Percentiles rank a stretch among this genome's conserved stretches.
Conservation (phyloP, 1,284 basidiomycete genomes). For the Ceratobasidium sp. region DNA sequence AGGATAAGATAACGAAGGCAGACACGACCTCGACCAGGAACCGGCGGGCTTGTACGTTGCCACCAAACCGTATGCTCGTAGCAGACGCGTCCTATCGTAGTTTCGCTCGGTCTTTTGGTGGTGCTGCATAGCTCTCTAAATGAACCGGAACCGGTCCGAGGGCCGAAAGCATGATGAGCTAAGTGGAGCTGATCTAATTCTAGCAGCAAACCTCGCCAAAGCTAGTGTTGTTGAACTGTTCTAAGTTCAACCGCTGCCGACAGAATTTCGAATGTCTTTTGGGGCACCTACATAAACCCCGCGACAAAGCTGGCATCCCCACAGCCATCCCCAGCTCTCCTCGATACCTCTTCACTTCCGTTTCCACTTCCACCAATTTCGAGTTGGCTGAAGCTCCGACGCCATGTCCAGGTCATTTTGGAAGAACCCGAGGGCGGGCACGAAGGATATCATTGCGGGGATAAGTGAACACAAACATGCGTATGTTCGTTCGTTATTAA, state of each 20-base stretch:
- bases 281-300: constrained; percentile 41
- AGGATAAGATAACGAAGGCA: background rate
- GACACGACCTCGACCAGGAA: background rate
- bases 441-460: constrained; percentile 29
- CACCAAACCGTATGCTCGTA: background rate
- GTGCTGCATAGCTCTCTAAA: background rate
- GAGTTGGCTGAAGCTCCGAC: background rate
- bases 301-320: constrained; percentile 8
- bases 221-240: constrained; percentile 2
- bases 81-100: background rate
- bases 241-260: constrained; percentile 25
- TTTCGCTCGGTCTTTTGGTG: background rate
- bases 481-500: constrained; percentile 11
- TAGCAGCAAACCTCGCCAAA: constrained; percentile 10
- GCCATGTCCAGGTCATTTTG: constrained; percentile 42
- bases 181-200: constrained; percentile 16
- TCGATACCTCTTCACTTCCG: background rate
- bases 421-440: constrained; percentile 42
- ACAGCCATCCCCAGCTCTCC: constrained; percentile 5
- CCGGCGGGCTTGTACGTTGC: background rate
- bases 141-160: constrained; percentile 21
- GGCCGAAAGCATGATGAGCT: constrained; percentile 23
- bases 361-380: background rate
- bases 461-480: constrained; percentile 37
- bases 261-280: constrained; percentile 42